Conservation (phyloP, 805 yeast species). For the Wickerhamomyces hampshirensis region DNA sequence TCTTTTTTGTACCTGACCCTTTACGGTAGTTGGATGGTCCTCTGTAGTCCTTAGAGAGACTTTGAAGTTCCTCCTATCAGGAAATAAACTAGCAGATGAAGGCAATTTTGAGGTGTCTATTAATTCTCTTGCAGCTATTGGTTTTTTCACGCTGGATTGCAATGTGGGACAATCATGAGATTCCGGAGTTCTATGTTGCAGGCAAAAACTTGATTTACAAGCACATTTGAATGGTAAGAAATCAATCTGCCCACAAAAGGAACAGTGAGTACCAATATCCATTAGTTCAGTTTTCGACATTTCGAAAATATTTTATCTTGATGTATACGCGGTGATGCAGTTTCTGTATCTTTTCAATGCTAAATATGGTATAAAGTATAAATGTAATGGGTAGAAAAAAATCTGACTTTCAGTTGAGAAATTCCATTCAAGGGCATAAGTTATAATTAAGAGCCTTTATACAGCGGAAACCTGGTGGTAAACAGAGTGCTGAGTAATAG, state of each 20-base stretch:
- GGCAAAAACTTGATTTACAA: conserved; percentile 21
- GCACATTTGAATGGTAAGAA: conserved; percentile 25
- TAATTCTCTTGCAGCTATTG: conserved; percentile 2
- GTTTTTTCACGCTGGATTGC: neutral
- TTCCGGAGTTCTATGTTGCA: conserved; percentile 22
- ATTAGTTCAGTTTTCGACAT: conserved; percentile 25
- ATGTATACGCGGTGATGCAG: too few relatives aligned
- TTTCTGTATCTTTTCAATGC: too few relatives aligned
- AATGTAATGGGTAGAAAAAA: too few relatives aligned
- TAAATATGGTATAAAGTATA: too few relatives aligned
- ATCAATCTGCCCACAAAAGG: conserved; percentile 26
- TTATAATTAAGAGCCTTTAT: too few relatives aligned
- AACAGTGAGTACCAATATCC: conserved; percentile 28
- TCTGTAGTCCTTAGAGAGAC: conserved; percentile 18
- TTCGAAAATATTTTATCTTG: too few relatives aligned
- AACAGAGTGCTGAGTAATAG: too few relatives aligned
- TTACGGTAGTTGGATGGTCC: conserved; percentile 12
- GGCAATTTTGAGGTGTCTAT: conserved; percentile 21
- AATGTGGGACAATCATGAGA: conserved; percentile 16
- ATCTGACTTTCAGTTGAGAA: too few relatives aligned
- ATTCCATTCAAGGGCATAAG: too few relatives aligned
- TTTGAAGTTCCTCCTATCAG: conserved; percentile 20
- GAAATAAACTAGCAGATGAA: conserved; percentile 20
- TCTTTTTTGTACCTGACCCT: conserved; percentile 1
- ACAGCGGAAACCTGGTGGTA: too few relatives aligned